Conservation (phyloP, 805 yeast species). For the Debaryomyces maramus region DNA sequence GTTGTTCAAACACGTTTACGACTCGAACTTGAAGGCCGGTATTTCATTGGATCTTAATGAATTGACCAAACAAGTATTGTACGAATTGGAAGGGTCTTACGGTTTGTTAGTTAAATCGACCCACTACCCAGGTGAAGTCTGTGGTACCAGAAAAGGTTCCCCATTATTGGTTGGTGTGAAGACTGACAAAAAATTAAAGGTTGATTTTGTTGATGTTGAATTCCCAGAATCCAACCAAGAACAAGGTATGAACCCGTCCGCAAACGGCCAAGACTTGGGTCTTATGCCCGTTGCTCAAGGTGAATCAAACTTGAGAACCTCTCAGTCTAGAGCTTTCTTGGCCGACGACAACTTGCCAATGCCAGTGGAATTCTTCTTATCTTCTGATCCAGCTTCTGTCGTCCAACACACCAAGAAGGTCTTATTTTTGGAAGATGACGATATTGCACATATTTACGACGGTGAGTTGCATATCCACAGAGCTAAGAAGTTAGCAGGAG, state of each 20-base stretch:
- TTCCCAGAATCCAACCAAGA: conserved; percentile 66
- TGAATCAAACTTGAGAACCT: conserved; percentile 68
- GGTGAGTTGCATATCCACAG: conserved; percentile 99
- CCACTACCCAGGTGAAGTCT: conserved; percentile 93
- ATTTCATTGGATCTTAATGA: conserved; percentile 83
- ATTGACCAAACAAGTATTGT: conserved; percentile 86
- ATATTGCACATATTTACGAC: conserved; percentile 95
- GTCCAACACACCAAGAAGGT: conserved; percentile 97
- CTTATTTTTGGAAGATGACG: conserved; percentile 94
- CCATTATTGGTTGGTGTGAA: conserved; percentile 97
- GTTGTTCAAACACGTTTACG: conserved; percentile 87
- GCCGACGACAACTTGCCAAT: conserved; percentile 90
- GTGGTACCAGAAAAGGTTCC: conserved; percentile 97
- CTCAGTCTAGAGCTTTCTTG: conserved; percentile 95
- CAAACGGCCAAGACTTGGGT: conserved; percentile 26
- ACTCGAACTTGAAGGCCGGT: conserved; percentile 69
- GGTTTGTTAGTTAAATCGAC: conserved; percentile 90
- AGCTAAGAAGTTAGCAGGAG: conserved; percentile 77
- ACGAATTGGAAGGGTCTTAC: conserved; percentile 95
- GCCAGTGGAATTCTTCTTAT: conserved; percentile 93
- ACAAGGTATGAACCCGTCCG: conserved; percentile 15
- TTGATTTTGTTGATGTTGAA: conserved; percentile 97
- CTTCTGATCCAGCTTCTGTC: conserved; percentile 97
- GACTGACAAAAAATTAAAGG: conserved; percentile 91
- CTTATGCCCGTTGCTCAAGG: conserved; percentile 55